phyloP scores from a whole-genome alignment of 768 basidiomycete species.

The Suillus lakei region DNA sequence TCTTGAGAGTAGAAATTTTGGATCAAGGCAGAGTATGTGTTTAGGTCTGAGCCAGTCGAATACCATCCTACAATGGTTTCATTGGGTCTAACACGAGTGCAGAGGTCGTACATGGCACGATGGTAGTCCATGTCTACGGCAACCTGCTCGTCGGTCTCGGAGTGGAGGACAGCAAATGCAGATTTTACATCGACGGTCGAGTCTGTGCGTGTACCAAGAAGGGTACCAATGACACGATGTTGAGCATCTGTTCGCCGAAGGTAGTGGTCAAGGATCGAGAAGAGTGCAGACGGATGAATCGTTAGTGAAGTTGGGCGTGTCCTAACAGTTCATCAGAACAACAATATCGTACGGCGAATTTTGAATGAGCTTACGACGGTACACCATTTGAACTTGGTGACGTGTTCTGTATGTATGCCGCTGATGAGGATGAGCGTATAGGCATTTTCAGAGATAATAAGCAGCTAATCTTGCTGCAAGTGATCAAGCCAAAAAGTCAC shows the following conservation, averaged over 20 bases:
- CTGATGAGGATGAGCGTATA: conserved; percentile 51
- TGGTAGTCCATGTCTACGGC: conserved; percentile 98
- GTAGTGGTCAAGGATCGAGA: conserved; percentile 96
- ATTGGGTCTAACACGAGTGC: conserved; percentile 65
- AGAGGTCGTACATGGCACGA: conserved; percentile 89
- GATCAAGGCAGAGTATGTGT: conserved; percentile 95
- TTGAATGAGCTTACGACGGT: conserved; percentile 38
- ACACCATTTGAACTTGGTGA: conserved; percentile 33
- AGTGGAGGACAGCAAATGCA: conserved; percentile 91
- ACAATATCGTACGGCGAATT: neutral
- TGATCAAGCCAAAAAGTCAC: conserved; percentile 17
- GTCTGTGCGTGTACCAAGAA: conserved; percentile 80
- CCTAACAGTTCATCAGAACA: conserved; percentile 39
- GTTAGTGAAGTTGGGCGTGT: conserved; percentile 75
- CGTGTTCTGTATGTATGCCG: conserved; percentile 43
- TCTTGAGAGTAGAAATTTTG: conserved; percentile 98
- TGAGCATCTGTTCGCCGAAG: conserved; percentile 83
- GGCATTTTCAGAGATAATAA: conserved; percentile 44
- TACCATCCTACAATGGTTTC: conserved; percentile 97
- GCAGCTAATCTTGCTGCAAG: conserved; percentile 6
- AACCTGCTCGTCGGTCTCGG: conserved; percentile 90
- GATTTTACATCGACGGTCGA: conserved; percentile 77
- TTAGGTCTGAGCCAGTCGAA: conserved; percentile 78
- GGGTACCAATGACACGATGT: conserved; percentile 92
- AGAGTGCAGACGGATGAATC: conserved; percentile 90